Evolutionary conservation across 352 stramenopile genomes (phyloP).

Genomic region (Pythium chondricola): DNA sequence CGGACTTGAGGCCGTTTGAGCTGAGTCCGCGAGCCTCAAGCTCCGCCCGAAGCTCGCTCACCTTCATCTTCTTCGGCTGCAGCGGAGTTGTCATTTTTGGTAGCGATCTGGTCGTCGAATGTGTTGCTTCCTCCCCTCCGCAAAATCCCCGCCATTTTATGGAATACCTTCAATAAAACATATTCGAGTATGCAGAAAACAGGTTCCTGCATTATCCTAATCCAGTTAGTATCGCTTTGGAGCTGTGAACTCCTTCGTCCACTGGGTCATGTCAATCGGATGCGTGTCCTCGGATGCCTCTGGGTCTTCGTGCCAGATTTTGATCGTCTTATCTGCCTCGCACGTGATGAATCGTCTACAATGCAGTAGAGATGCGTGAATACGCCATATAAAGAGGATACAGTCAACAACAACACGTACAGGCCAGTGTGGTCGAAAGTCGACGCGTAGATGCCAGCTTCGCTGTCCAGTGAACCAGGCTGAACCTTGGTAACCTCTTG

Average conservation of each 20-base stretch:
- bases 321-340: slow-evolving; percentile 99
- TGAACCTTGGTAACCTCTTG: slow-evolving; percentile 91
- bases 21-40: slow-evolving; percentile 75
- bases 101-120: background rate
- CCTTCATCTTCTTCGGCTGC: slow-evolving; percentile 90
- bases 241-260: slow-evolving; percentile 92
- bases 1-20: slow-evolving; percentile 84
- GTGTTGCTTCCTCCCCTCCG: background rate
- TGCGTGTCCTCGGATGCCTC: slow-evolving; percentile 93
- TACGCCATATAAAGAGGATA: background rate
- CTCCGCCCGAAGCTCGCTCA: slow-evolving; percentile 82
- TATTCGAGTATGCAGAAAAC: no score
- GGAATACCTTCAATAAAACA: slow-evolving; percentile 15
- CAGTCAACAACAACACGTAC: slow-evolving; percentile 28
- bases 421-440: slow-evolving; percentile 97
- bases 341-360: slow-evolving; percentile 95
- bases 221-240: slow-evolving; percentile 66
- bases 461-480: slow-evolving; percentile 95
- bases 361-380: slow-evolving; percentile 1
- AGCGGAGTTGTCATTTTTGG: slow-evolving; percentile 37
- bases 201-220: slow-evolving; percentile 14
- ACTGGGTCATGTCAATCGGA: slow-evolving; percentile 97
- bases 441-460: slow-evolving; percentile 96
- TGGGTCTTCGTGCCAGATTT: slow-evolving; percentile 97
- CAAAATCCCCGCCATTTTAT: slow-evolving; percentile 22